These are phyloP conservation scores for Schwanniomyces vanrijiae DNA, from an alignment of 805 yeast species.

Conservation along the genomic window DNA sequence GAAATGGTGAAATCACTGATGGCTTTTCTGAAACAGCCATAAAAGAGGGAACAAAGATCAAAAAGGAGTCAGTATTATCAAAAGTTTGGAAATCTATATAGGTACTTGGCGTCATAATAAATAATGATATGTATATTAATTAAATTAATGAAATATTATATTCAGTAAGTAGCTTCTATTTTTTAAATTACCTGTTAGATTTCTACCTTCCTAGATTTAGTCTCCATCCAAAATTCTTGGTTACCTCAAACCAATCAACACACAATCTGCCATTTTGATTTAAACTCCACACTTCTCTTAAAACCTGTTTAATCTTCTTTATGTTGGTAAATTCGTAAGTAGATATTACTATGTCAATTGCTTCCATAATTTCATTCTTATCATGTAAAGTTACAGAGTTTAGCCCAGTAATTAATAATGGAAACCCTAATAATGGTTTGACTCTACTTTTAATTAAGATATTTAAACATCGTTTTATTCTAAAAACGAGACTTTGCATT, in stretches of 20 bases:
- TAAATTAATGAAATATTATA: background rate
- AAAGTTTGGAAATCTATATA: background rate
- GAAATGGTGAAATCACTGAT: constrained; percentile 8
- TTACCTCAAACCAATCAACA: constrained; percentile 45
- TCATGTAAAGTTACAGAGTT: constrained; percentile 15
- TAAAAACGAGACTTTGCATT: constrained; percentile 7
- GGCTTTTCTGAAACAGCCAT: background rate
- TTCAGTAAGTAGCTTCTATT: background rate
- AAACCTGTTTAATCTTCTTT: constrained; percentile 32
- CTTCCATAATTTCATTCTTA: background rate
- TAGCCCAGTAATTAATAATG: constrained; percentile 39
- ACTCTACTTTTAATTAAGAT: constrained; percentile 4
- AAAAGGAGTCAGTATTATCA: background rate
- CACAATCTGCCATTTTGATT: constrained; percentile 27
- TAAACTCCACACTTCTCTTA: constrained; percentile 38
- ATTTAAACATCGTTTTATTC: constrained; percentile 5
- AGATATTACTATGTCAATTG: background rate
- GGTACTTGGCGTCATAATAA: background rate
- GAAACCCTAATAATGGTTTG: constrained; percentile 31
- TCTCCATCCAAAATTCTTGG: constrained; percentile 41
- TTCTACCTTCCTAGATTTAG: constrained; percentile 18
- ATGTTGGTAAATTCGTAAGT: constrained; percentile 35
- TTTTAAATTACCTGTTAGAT: background rate
- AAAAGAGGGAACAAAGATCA: background rate
- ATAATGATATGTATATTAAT: background rate